Evolutionary conservation across 208 protist species (phyloP), one percentile per base, ranked within the genome.

Genomic region (Leishmania tarentolae): DNA sequence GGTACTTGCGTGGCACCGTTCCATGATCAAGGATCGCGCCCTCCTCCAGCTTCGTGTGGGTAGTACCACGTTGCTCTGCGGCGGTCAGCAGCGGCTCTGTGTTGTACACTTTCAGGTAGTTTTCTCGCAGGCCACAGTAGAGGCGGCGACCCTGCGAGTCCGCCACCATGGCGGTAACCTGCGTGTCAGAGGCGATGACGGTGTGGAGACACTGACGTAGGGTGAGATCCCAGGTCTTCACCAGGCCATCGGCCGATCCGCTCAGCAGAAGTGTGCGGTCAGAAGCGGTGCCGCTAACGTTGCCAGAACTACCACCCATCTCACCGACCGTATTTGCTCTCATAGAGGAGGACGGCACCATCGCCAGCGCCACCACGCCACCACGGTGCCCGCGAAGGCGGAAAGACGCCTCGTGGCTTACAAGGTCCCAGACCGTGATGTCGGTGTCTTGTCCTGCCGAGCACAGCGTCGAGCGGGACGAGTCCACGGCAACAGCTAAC

Each of bases 401-500:
- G 82, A 90, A 98, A 11, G 83, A 57, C 1, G 93, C 75, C 83
- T 97, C 93, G 72, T 95, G 85, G 19, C 86, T 88, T 19, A 89
- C 85, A 35, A 99, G 82, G 86, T 99, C 99, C 99, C 99, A 99
- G 19, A 99, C 91, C 13, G 99, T 98, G 69, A 99, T 91, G 82
- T 99, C 98, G 6, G 98, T 99, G 88, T 99, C 99, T 50, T 95
- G 91, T 2, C 93, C 92, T 21, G 97, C 99, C 40, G 96, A 99
- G 56, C 95, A 98, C 42, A 98, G 72, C 21, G 76, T 83, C 1
- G 81, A 75, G 61, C 92, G 91, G 46, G 86, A 72, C 0, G 92
- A 9, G 68, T 87, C 86, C n/a, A 95, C 83, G 21, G 89, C 88
- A n/a, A 98, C 79, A n/a, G 91, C 73, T n/a, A 98, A 91, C 50